Conservation (phyloP, 306 rosid species). For the Quercus cerris region DNA sequence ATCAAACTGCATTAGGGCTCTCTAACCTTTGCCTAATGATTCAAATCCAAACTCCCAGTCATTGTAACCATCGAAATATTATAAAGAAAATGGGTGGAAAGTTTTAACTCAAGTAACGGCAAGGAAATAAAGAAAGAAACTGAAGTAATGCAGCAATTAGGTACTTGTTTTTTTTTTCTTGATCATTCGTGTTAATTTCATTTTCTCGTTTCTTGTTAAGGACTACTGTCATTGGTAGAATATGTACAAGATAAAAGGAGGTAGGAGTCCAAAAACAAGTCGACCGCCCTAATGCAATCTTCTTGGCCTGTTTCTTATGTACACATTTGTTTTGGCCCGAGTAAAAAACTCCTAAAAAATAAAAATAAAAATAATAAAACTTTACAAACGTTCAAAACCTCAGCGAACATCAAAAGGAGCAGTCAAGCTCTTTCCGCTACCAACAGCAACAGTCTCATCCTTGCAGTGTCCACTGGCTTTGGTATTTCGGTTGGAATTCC, state of each 20-base stretch:
- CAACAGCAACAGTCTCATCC: constrained; percentile 43
- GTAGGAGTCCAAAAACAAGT: constrained; percentile 23
- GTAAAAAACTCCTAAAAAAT: constrained; percentile 5
- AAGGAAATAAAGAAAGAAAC: not conserved
- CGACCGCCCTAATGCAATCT: constrained; percentile 14
- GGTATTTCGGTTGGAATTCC: constrained; percentile 23
- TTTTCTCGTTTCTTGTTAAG: not conserved
- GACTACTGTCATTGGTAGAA: not conserved
- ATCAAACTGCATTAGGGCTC: no score
- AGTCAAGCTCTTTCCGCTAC: constrained; percentile 34
- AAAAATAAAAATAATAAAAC: not conserved
- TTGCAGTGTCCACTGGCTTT: constrained; percentile 45
- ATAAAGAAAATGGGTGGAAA: no score
- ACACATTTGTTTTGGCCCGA: constrained; percentile 38
- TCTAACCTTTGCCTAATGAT: no score
- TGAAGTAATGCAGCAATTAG: not conserved
- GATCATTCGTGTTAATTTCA: not conserved
- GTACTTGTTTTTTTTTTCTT: not conserved
- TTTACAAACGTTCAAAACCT: constrained; percentile 15
- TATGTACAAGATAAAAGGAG: constrained; percentile 16
- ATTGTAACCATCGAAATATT: no score
- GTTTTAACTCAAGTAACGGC: no score
- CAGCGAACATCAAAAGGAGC: constrained; percentile 42
- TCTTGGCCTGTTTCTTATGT: constrained; percentile 32
- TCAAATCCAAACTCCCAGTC: no score